These are phyloP conservation scores for Geosmithia morbida DNA, from an alignment of 2,329 filamentous ascomycete genomes.

Conservation along the genomic window DNA sequence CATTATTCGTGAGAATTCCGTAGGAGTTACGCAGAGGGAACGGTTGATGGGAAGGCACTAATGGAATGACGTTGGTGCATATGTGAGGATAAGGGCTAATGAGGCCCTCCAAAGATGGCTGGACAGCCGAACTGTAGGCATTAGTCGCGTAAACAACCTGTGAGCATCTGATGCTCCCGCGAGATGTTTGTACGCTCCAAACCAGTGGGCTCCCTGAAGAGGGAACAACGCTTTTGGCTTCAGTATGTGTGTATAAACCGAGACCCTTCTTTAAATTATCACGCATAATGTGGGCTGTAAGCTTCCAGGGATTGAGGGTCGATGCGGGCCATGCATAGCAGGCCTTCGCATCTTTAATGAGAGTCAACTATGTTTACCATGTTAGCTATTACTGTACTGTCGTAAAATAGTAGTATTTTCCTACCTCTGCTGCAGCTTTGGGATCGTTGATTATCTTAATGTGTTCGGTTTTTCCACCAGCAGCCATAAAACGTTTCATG, in stretches of 20 bases:
- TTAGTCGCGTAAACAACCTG: conserved; percentile 5
- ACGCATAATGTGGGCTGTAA: conserved; percentile 5
- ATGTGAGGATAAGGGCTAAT: conserved; percentile 4
- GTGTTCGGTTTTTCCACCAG: conserved; percentile 5
- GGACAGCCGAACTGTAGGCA: conserved; percentile 4
- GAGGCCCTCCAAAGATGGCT: conserved; percentile 4
- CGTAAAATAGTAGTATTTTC: neutral
- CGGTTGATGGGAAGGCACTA: neutral
- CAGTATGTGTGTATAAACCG: conserved; percentile 4
- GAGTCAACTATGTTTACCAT: conserved; percentile 2
- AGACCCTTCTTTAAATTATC: conserved; percentile 4
- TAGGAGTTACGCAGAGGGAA: conserved; percentile 4
- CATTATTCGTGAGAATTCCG: conserved; percentile 2
- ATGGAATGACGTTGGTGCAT: conserved; percentile 4
- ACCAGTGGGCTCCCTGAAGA: neutral
- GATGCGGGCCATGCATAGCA: conserved; percentile 6
- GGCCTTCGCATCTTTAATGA: conserved; percentile 4
- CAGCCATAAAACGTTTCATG: conserved; percentile 4
- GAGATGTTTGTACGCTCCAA: conserved; percentile 3
- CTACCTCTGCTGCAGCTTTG: conserved; percentile 2
- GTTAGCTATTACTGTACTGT: neutral
- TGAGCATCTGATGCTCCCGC: conserved; percentile 3
- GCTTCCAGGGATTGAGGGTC: conserved; percentile 5
- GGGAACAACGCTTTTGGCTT: neutral
- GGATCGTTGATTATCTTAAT: conserved; percentile 4